Evolutionary conservation across 2,329 filamentous ascomycete genomes (phyloP).

Genomic region (Anthostomella pinea): DNA sequence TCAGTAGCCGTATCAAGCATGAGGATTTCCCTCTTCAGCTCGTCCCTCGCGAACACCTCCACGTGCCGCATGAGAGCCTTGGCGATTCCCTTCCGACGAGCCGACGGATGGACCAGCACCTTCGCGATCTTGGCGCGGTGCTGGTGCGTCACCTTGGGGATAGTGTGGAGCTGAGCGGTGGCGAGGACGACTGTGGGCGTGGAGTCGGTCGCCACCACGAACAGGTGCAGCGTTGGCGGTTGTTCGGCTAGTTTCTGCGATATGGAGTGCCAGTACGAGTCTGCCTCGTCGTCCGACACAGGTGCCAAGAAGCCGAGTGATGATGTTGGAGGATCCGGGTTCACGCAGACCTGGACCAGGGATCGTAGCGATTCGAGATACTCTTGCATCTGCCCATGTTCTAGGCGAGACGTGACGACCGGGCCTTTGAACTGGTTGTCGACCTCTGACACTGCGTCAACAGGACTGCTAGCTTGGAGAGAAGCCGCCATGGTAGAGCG

Average conservation of each 20-base stretch:
- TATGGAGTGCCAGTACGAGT: slow-evolving; percentile 23
- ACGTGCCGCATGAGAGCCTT: slow-evolving; percentile 22
- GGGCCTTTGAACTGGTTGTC: no score
- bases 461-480: no score
- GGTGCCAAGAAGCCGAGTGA: slow-evolving; percentile 30
- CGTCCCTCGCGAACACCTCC: slow-evolving; percentile 17
- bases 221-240: slow-evolving; percentile 12
- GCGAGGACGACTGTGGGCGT: slow-evolving; percentile 15
- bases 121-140: slow-evolving; percentile 28
- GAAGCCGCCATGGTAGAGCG: no score
- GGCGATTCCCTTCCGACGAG: slow-evolving; percentile 20
- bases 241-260: no score
- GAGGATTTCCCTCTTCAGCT: slow-evolving; percentile 21
- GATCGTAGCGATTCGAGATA: slow-evolving; percentile 18
- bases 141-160: slow-evolving; percentile 25
- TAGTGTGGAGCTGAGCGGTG: slow-evolving; percentile 19
- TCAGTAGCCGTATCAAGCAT: slow-evolving; percentile 26
- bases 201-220: slow-evolving; percentile 11
- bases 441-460: no score
- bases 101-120: slow-evolving; percentile 24
- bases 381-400: no score
- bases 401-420: no score
- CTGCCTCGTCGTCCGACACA: slow-evolving; percentile 20
- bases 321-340: slow-evolving; percentile 24
- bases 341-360: slow-evolving; percentile 27